Conservation (phyloP, 2,329 filamentous ascomycete species). For the Domatiomyces globalis region DNA sequence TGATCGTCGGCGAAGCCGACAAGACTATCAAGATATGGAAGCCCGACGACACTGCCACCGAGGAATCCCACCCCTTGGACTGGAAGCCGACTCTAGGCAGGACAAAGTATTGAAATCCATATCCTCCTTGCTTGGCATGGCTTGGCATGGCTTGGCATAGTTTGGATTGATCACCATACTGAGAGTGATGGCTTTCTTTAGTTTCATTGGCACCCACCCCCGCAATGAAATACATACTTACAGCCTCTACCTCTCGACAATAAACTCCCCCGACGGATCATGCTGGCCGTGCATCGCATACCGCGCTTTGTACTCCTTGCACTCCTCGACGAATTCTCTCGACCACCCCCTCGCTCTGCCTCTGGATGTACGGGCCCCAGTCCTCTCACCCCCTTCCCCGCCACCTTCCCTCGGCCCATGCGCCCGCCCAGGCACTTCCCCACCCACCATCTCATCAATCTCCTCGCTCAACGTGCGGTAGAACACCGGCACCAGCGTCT, state of each 20-base stretch:
- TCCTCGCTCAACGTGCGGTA: neutral
- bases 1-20: constrained; percentile 91
- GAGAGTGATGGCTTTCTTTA: too few relatives aligned
- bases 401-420: too few relatives aligned
- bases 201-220: too few relatives aligned
- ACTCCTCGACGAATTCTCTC: neutral
- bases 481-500: neutral
- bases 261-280: neutral
- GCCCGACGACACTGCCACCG: constrained; percentile 77
- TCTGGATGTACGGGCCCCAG: neutral
- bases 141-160: neutral
- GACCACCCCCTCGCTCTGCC: neutral
- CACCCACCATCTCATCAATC: neutral
- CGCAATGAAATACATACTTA: too few relatives aligned
- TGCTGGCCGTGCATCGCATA: neutral
- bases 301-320: neutral
- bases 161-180: neutral
- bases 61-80: constrained; percentile 77
- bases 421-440: too few relatives aligned
- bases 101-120: constrained; percentile 49
- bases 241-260: neutral
- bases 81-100: constrained; percentile 75
- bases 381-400: too few relatives aligned
- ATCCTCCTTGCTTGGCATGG: neutral
- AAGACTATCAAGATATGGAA: constrained; percentile 99